Evolutionary conservation across 202 grass and related monocot species (phyloP).

Genomic region (Panicum hallii): DNA sequence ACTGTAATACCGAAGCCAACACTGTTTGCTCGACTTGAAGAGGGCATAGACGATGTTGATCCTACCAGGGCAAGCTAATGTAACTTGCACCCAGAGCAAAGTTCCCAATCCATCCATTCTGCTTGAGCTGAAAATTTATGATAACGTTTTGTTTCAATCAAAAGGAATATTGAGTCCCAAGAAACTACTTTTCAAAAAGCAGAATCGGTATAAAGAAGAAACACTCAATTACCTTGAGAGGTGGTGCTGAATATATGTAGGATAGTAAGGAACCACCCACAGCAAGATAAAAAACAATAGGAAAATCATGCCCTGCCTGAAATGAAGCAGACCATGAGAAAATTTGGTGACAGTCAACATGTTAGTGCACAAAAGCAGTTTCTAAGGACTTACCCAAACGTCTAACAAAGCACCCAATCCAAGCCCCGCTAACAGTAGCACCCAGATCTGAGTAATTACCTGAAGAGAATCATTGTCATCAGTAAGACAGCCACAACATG

Average conservation of each 20-base stretch:
- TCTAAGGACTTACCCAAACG: constrained; percentile 76
- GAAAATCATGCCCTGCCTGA: constrained; percentile 92
- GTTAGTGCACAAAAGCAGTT: constrained; percentile 3
- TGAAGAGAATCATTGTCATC: constrained; percentile 50
- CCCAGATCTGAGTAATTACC: constrained; percentile 99
- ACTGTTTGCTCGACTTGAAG: constrained; percentile 36
- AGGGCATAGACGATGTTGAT: constrained; percentile 19
- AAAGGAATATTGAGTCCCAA: not conserved
- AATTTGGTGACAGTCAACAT: not conserved
- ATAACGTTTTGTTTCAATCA: not conserved
- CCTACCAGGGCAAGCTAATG: constrained; percentile 92
- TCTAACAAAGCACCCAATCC: constrained; percentile 91
- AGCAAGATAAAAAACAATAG: constrained; percentile 94
- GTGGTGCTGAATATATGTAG: constrained; percentile 99
- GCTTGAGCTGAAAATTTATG: constrained; percentile 82
- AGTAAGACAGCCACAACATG: constrained; percentile 26
- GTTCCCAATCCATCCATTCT: constrained; percentile 99
- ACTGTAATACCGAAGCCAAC: constrained; percentile 22
- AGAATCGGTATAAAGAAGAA: constrained; percentile 29
- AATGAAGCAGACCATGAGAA: constrained; percentile 52
- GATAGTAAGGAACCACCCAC: constrained; percentile 91
- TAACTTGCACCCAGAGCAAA: constrained; percentile 96
- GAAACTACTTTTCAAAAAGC: not conserved
- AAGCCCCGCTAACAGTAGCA: constrained; percentile 84
- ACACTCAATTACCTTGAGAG: constrained; percentile 77